phyloP scores from a whole-genome alignment of 352 stramenopile species.

The Albugo laibachii region DNA sequence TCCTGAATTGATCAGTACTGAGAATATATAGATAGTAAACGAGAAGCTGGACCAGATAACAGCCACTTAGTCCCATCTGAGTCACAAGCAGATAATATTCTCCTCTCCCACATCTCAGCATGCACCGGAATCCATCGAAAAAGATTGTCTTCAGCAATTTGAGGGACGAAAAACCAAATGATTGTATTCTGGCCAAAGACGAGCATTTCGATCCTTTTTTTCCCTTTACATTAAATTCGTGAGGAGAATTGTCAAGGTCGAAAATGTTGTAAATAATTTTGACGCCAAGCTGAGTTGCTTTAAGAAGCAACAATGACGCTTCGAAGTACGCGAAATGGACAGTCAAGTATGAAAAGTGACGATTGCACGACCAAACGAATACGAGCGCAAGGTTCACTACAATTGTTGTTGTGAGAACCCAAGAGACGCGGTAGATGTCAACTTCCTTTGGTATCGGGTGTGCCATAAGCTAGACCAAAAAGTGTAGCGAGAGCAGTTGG shows the following conservation, averaged over 20 bases:
- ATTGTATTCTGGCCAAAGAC: no score
- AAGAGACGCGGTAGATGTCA: constrained; percentile 33
- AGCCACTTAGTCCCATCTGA: constrained; percentile 33
- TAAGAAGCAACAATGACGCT: constrained; percentile 37
- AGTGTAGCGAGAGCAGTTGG: no score
- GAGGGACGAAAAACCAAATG: no score
- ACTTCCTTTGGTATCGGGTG: constrained; percentile 30
- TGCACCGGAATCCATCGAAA: no score
- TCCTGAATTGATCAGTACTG: constrained; percentile 54
- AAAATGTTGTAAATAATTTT: constrained; percentile 50
- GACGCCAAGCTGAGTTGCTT: constrained; percentile 36
- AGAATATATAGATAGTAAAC: constrained; percentile 70
- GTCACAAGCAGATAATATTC: constrained; percentile 45
- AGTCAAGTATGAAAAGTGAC: constrained; percentile 22
- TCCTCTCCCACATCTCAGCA: constrained; percentile 16
- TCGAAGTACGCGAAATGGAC: constrained; percentile 62
- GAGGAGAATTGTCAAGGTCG: constrained; percentile 9
- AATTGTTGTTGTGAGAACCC: constrained; percentile 18
- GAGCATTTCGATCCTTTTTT: constrained; percentile 9
- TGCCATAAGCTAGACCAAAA: constrained; percentile 19
- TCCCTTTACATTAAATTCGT: not conserved
- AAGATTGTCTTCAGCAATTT: no score
- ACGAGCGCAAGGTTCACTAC: constrained; percentile 23
- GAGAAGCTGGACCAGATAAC: constrained; percentile 46
- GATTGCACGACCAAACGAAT: constrained; percentile 10